Evolutionary conservation across 108 stramenopile genomes (phyloP).

Genomic region (Phaeodactylum tricornutum): DNA sequence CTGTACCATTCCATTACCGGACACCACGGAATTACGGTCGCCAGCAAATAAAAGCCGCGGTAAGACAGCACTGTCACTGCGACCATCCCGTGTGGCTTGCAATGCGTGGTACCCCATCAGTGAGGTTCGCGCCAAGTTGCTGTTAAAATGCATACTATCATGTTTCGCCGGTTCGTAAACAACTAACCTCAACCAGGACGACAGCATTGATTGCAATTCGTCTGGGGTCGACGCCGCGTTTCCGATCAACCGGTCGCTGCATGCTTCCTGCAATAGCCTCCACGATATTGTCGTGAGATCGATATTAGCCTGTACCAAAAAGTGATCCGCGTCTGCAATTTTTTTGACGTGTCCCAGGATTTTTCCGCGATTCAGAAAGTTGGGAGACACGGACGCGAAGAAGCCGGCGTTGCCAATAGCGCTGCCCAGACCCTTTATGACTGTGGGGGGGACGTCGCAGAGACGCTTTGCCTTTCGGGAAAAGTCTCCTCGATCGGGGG

Average conservation of each 20-base stretch:
- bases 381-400: conserved; percentile 37
- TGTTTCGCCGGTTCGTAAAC: conserved; percentile 24
- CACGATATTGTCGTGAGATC: conserved; percentile 29
- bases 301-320: conserved; percentile 45
- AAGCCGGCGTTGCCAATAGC: conserved; percentile 27
- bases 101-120: conserved; percentile 57
- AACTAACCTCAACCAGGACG: conserved; percentile 43
- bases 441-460: conserved; percentile 30
- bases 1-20: too few species aligned
- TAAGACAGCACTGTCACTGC: conserved; percentile 4
- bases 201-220: conserved; percentile 43
- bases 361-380: conserved; percentile 48
- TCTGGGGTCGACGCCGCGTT: conserved; percentile 34
- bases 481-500: too few species aligned
- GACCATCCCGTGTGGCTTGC: conserved; percentile 38
- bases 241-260: conserved; percentile 61
- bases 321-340: conserved; percentile 52
- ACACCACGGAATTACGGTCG: too few species aligned
- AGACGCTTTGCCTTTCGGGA: conserved; percentile 19
- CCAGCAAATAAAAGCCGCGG: conserved; percentile 1
- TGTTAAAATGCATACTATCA: conserved; percentile 40
- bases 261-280: conserved; percentile 44
- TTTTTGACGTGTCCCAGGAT: conserved; percentile 41
- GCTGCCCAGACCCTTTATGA: conserved; percentile 45
- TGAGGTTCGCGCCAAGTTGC: conserved; percentile 56